Evolutionary conservation across 1,139 yeast species (phyloP).

Genomic region (Kurtzmaniella quercitrusa): DNA sequence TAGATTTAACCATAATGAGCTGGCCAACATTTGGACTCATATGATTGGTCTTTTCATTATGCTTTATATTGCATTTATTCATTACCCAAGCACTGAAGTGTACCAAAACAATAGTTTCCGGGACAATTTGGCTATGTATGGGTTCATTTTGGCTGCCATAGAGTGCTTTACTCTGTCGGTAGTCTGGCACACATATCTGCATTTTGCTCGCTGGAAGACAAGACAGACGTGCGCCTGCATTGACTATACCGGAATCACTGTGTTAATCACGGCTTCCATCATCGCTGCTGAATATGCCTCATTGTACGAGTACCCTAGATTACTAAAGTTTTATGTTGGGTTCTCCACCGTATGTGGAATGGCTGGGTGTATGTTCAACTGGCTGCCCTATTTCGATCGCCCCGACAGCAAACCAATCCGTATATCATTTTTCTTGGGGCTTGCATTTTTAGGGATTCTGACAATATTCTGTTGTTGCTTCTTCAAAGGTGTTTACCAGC

Average conservation of each 20-base stretch:
- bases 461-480: constrained; percentile 58
- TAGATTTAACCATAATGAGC: constrained; percentile 73
- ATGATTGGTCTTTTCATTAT: constrained; percentile 62
- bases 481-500: constrained; percentile 52
- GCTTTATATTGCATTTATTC: constrained; percentile 51
- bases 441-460: constrained; percentile 71
- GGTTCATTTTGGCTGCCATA: constrained; percentile 68
- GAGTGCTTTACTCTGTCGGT: constrained; percentile 76
- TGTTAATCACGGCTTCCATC: constrained; percentile 86
- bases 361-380: constrained; percentile 73
- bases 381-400: constrained; percentile 86
- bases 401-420: constrained; percentile 81
- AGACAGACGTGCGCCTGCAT: constrained; percentile 84
- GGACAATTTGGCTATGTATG: constrained; percentile 55
- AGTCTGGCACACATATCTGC: constrained; percentile 89
- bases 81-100: constrained; percentile 56
- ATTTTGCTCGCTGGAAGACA: constrained; percentile 61
- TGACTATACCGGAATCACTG: constrained; percentile 92
- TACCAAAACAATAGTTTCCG: constrained; percentile 32
- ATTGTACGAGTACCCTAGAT: constrained; percentile 56
- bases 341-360: constrained; percentile 66
- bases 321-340: constrained; percentile 47
- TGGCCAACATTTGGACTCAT: constrained; percentile 94
- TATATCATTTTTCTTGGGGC: constrained; percentile 76
- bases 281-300: constrained; percentile 82